Evolutionary conservation across 2,329 filamentous ascomycete species (phyloP).

Genomic region (Grosmannia clavigera): DNA sequence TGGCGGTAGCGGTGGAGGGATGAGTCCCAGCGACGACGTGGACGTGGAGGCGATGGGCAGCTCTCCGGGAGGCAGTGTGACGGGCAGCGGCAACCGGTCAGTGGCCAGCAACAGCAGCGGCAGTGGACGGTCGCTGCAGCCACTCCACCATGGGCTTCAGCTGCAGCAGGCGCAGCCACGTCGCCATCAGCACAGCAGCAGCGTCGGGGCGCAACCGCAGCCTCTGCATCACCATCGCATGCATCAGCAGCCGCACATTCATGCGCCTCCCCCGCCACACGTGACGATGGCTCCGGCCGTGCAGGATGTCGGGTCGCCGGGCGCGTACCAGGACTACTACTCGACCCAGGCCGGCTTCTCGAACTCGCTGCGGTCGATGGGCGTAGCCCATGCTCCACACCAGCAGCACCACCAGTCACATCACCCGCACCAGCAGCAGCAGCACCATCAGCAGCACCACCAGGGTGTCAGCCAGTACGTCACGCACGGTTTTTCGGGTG

Average conservation of each 20-base stretch:
- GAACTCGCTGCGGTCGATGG: conserved; percentile 28
- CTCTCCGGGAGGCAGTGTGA: conserved; percentile 23
- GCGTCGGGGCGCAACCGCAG: not conserved
- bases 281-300: conserved; percentile 5
- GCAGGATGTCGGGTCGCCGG: conserved; percentile 11
- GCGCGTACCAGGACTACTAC: conserved; percentile 15
- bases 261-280: conserved; percentile 10
- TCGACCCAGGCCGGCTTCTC: conserved; percentile 30
- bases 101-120: not conserved
- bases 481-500: conserved; percentile 11
- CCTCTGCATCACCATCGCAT: not conserved
- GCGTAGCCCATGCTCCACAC: conserved; percentile 7
- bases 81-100: not conserved
- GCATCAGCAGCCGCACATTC: conserved; percentile 9
- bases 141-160: not conserved
- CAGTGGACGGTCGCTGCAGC: not conserved
- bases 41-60: conserved; percentile 39
- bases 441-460: conserved; percentile 6
- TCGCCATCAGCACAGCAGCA: conserved; percentile 2
- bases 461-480: conserved; percentile 32
- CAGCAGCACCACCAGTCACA: conserved; percentile 7
- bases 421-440: not conserved
- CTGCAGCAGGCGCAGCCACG: not conserved
- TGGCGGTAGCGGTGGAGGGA: conserved; percentile 46
- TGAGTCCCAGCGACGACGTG: conserved; percentile 50